Evolutionary conservation across 73 alveolate species (phyloP).

Genomic region (Breviolum minutum): DNA sequence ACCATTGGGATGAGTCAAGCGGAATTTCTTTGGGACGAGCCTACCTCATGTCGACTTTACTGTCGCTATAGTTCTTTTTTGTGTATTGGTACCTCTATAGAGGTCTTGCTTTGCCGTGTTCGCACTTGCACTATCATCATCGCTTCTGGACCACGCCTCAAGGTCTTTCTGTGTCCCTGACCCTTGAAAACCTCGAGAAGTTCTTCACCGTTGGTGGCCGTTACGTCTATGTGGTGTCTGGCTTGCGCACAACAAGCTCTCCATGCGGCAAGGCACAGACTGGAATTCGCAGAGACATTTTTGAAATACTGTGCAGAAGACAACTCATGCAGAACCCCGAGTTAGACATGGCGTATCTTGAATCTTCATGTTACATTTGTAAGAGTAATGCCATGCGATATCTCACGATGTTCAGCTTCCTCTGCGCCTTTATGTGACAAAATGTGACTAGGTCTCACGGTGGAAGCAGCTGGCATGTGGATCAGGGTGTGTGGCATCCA

Average conservation of each 20-base stretch:
- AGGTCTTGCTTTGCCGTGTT: too few species aligned
- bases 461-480: conserved; percentile 75
- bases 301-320: background rate
- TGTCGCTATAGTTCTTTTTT: too few species aligned
- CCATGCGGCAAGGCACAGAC: conserved; percentile 57
- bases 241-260: conserved; percentile 33
- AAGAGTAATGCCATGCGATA: too few species aligned
- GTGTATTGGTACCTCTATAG: too few species aligned
- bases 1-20: too few species aligned
- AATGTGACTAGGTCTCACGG: background rate
- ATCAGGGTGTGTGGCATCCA: conserved; percentile 1
- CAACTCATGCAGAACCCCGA: background rate
- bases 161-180: conserved; percentile 17
- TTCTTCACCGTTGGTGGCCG: conserved; percentile 86
- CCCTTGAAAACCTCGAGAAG: background rate
- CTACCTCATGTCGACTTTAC: too few species aligned
- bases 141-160: background rate
- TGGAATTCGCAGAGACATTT: background rate
- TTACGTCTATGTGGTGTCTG: conserved; percentile 59
- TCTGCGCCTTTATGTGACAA: background rate
- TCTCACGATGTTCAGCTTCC: too few species aligned
- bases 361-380: too few species aligned
- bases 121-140: too few species aligned
- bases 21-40: too few species aligned
- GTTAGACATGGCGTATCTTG: background rate